A percentile compares a stretch with the other conserved stretches of the same genome.
These are phyloP conservation scores for Secale cereale DNA, from an alignment of 176 grass and related monocot species.

Conservation along the genomic window DNA sequence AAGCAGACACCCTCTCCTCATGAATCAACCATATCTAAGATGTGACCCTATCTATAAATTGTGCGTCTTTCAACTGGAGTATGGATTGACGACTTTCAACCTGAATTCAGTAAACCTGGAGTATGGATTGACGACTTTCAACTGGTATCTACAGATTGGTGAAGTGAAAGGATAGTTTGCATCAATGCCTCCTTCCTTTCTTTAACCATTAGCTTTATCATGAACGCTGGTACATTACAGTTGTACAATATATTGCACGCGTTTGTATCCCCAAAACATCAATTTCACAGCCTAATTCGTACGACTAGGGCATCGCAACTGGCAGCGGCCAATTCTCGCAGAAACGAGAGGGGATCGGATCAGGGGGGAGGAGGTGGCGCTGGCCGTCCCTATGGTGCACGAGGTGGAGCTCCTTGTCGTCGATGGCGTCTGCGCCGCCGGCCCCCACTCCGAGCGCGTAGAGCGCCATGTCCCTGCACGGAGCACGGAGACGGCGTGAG, in stretches of 20 bases:
- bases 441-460: conserved; percentile 86
- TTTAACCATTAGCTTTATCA: too few species aligned
- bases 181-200: background rate
- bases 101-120: background rate
- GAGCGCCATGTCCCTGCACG: conserved; percentile 69
- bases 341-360: background rate
- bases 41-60: too few species aligned
- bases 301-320: background rate
- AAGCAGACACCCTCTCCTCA: too few species aligned
- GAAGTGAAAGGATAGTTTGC: background rate
- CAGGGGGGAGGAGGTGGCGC: conserved; percentile 2
- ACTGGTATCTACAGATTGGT: too few species aligned
- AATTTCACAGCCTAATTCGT: background rate
- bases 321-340: background rate
- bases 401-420: conserved; percentile 84
- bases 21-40: too few species aligned
- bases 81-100: too few species aligned
- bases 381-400: conserved; percentile 79
- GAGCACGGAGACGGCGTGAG: conserved; percentile 11
- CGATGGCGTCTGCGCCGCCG: conserved; percentile 72
- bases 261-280: background rate
- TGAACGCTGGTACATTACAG: too few species aligned
- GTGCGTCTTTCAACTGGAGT: too few species aligned
- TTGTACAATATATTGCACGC: too few species aligned
- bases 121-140: too few species aligned